A percentile compares a stretch with the other conserved stretches of the same genome.
Evolutionary conservation across 1,284 basidiomycete genomes (phyloP).

Genomic region (Inonotus hispidus): DNA sequence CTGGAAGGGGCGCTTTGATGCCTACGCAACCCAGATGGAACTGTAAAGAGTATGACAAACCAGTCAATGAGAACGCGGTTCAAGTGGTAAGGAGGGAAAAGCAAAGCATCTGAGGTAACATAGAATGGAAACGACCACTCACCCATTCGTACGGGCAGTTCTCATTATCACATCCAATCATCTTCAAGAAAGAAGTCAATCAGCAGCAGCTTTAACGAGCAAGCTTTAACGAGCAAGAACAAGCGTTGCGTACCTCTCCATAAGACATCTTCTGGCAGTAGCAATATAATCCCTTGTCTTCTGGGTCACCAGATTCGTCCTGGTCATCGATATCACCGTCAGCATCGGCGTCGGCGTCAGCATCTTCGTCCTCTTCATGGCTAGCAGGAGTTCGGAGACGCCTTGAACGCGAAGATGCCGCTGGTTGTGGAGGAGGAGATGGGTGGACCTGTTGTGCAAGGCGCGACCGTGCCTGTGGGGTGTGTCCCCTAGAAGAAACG

Average conservation of each 20-base stretch:
- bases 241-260: slow-evolving; percentile 47
- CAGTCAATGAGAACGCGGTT: background rate
- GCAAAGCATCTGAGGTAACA: too few relatives aligned
- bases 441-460: slow-evolving; percentile 14
- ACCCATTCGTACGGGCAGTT: slow-evolving; percentile 67
- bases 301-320: slow-evolving; percentile 43
- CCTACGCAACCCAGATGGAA: slow-evolving; percentile 28
- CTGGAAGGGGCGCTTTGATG: slow-evolving; percentile 23
- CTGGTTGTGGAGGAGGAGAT: slow-evolving; percentile 4
- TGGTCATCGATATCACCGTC: slow-evolving; percentile 39
- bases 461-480: slow-evolving; percentile 16
- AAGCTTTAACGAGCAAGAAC: background rate
- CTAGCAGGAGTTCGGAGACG: slow-evolving; percentile 21
- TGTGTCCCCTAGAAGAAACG: slow-evolving; percentile 12
- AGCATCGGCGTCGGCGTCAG: slow-evolving; percentile 43
- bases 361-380: slow-evolving; percentile 35
- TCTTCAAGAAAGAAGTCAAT: slow-evolving; percentile 31
- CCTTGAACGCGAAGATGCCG: background rate
- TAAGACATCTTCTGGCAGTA: slow-evolving; percentile 62
- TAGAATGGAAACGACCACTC: slow-evolving; percentile 28
- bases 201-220: background rate
- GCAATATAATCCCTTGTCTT: slow-evolving; percentile 58
- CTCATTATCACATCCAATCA: slow-evolving; percentile 69
- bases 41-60: slow-evolving; percentile 13
- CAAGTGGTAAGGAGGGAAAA: too few relatives aligned